Evolutionary conservation across 352 stramenopile genomes (phyloP), one percentile per base, ranked within the genome.

Genomic region (Phytopythium sindhum): DNA sequence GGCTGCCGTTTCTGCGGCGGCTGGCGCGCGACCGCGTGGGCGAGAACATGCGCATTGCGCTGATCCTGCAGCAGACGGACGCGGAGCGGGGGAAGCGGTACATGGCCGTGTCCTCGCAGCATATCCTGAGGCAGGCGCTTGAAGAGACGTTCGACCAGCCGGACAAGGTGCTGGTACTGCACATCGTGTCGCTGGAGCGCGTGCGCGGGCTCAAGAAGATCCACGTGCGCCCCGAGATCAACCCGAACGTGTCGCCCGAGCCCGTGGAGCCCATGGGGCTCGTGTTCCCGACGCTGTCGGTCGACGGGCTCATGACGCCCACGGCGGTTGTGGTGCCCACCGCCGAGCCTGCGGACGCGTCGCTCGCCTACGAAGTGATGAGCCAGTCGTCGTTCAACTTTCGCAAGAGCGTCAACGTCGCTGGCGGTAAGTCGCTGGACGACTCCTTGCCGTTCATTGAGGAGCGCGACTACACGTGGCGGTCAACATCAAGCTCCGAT

Each of bases 171-270:
- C 72, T 94, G 15, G 74, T 92, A 65, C 73, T 94, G 50, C 86
- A 94, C 67, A 68, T 94, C 39, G 82, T 94, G 60, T 77, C 84
- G 44, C 72, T 94, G 39, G 68, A 71, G 23, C 79, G 85, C 29
- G 81, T 92, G 44, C 58, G 37, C 0, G 75, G 70, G 17, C 68
- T 75, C 61, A 81, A 80, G 61, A 69, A 70, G 29, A 90, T 94
- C 63, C 80, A 92, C 63, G 81, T 94, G 55, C 83, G 78, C 1
- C 83, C 79, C 0, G 83, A 92, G 57, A 82, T 86, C 64, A 89
- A 92, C 70, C 81, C 83, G 35, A 90, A 92, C 66, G 82, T 94
- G 29, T 94, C 86, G n/a, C 86, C 86, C 0, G 84, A 90, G 61
- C 85, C 85, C 0, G 81, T 93, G 15, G 64, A 75, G 50, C 75